A percentile compares a stretch with the other conserved stretches of the same genome.
These are phyloP conservation scores for Nemophila menziesii DNA, from an alignment of 257 asterid species.

Conservation along the genomic window DNA sequence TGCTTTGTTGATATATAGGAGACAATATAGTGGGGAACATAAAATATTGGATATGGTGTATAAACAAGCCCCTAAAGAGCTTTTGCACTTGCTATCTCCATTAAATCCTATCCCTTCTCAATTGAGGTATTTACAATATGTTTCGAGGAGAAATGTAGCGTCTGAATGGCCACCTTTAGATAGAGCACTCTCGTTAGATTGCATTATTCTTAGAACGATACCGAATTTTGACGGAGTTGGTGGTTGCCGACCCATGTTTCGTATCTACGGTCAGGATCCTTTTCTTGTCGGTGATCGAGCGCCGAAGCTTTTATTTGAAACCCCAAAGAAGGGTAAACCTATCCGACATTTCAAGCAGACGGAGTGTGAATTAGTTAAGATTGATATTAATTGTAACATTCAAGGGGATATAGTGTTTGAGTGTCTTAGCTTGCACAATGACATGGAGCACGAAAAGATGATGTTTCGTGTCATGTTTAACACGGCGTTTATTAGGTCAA, in stretches of 20 bases:
- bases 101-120: slow-evolving; percentile 91
- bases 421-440: slow-evolving; percentile 68
- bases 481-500: slow-evolving; percentile 90
- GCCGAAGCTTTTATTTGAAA: slow-evolving; percentile 68
- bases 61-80: slow-evolving; percentile 88
- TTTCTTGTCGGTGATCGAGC: slow-evolving; percentile 51
- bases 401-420: slow-evolving; percentile 98
- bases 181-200: slow-evolving; percentile 77
- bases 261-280: slow-evolving; percentile 81
- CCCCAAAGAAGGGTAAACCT: slow-evolving; percentile 62
- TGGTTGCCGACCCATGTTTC: slow-evolving; percentile 83
- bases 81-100: slow-evolving; percentile 65
- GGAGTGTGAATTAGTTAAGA: slow-evolving; percentile 71
- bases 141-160: slow-evolving; percentile 78
- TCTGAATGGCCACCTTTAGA: slow-evolving; percentile 91
- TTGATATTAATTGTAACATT: slow-evolving; percentile 71
- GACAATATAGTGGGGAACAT: slow-evolving; percentile 71
- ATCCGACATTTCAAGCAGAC: slow-evolving; percentile 76
- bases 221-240: slow-evolving; percentile 79
- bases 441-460: slow-evolving; percentile 69
- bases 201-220: slow-evolving; percentile 73
- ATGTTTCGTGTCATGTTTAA: slow-evolving; percentile 88
- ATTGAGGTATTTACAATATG: slow-evolving; percentile 78
- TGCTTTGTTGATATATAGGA: slow-evolving; percentile 66
- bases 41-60: slow-evolving; percentile 90